Percentiles rank a stretch among this genome's conserved stretches.
These are phyloP conservation scores for Myochromella boudieri DNA, from an alignment of 768 basidiomycete species.

Conservation along the genomic window DNA sequence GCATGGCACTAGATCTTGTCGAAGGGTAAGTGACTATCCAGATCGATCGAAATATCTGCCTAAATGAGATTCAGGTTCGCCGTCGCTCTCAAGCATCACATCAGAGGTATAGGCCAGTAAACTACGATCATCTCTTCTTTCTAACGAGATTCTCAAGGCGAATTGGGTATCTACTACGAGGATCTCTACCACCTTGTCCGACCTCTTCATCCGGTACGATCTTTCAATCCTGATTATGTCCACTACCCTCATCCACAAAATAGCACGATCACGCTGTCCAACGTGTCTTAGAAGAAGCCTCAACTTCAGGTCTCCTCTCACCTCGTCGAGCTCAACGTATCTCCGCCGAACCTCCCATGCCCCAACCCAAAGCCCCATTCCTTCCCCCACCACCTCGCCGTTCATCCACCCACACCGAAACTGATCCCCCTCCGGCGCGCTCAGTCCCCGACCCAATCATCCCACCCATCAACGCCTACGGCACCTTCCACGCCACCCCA, in stretches of 20 bases:
- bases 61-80: conserved; percentile 38
- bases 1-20: conserved; percentile 55
- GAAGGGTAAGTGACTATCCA: conserved; percentile 42
- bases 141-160: conserved; percentile 32
- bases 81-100: conserved; percentile 61
- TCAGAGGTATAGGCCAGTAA: conserved; percentile 48
- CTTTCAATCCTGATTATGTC: background rate
- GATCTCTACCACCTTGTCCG: conserved; percentile 58
- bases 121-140: too few relatives aligned
- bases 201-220: conserved; percentile 53
- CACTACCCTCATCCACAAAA: background rate
- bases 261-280: conserved; percentile 31
- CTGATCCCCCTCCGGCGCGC: background rate
- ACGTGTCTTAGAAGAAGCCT: background rate
- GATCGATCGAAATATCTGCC: background rate
- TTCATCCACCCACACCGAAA: conserved; percentile 8
- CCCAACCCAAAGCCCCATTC: conserved; percentile 14
- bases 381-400: conserved; percentile 13
- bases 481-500: conserved; percentile 38
- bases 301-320: conserved; percentile 22
- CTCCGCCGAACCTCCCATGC: conserved; percentile 20
- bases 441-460: conserved; percentile 34
- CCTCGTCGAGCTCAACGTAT: conserved; percentile 29
- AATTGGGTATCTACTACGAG: conserved; percentile 60
- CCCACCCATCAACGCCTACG: conserved; percentile 50